Base-by-base conservation (phyloP, 495 filamentous ascomycete genomes). In the Cercophora sp. region DNA sequence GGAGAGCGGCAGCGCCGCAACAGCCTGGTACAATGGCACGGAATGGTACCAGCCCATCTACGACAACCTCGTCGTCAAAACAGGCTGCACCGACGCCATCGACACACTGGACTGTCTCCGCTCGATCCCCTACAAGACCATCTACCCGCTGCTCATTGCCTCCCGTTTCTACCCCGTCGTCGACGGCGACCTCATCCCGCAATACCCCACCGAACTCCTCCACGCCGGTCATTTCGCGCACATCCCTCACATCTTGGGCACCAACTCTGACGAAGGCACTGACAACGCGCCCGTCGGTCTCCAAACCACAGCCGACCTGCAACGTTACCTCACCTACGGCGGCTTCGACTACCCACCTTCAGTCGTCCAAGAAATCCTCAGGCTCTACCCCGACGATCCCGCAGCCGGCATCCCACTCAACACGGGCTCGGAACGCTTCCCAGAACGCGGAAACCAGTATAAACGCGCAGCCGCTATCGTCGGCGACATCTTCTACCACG, bases 241-340 rank as follows among this genome's bases (percentile, higher is more conserved):
- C 8, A 73, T 86, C 1, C 79, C 79, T 2, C 71, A 85, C 55
- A 75, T 86, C 35, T 62, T 74, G 36, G 83, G 83, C 11, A 79
- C 82, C 24, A 81, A 77, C 44, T 69, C 79, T 29, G 83, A 86
- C 62, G 83, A 86, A 42, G 83, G 83, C 4, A 83, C 79, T 2
- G 71, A 81, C 10, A 85, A 85, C 50, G 76, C 78, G 1, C 63
- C 65, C 2, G 44, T 44, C 9, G 70, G 66, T 13, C 4, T 35
- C 68, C 80, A 45, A 73, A 80, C 67, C 2, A 66, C 66, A 37
- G 43, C 46, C 3, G 66, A 81, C 19, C 71, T 79, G 24, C 47
- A 58, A 18, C 31, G 45, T 16, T 63, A 54, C 39, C 62, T 79
- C 8, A 54, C 57, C 24, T 57, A 48, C 10, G 51, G 50, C 5